Base-by-base conservation (phyloP, 2,329 filamentous ascomycete species). In the Cladosporium halotolerans region DNA sequence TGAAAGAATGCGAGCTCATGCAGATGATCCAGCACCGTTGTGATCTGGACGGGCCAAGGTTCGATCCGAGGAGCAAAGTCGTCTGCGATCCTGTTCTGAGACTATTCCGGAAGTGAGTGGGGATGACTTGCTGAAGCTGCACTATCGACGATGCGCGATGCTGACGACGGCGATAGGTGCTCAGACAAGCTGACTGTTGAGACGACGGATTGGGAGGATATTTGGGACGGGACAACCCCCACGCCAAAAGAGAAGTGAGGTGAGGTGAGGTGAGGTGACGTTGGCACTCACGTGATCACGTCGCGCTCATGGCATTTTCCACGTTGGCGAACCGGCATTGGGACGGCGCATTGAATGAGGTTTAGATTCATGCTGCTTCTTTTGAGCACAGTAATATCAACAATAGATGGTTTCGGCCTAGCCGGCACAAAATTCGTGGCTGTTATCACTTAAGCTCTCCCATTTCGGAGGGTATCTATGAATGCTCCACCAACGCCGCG, bases 11-110 rank as follows among this genome's bases (percentile, higher is more conserved):
- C 65, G 68, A 75, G 53, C 68, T 85, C 39, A 72, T 79, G 59
- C 79, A 84, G 64, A 67, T 85, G 67, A 70, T 80, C 44, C 82
- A 86, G 68, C 85, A 83, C 63, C 76, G 76, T 23, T 86, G 83
- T 68, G 76, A 81, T 63, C 69, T 81, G 9, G 70, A 75, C 8
- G 67, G 72, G 34, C 70, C 73, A 48, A 66, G 65, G 42, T 68
- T 73, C 33, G 62, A 69, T 47, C 70, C 68, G 14, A 63, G 66
- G 47, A 70, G 73, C 3, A 68, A 71, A 2, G 68, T 79, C 23
- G 66, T 79, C 4, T 84, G 82, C 62, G 70, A 76, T 64, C 78
- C 79, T n/a, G 69, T 84, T 28, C 72, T 82, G 62, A 68, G 81
- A 63, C 67, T 82, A 47, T 81, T 84, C 66, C 70, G 82, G 64